phyloP scores from a whole-genome alignment of 768 basidiomycete species.

The Auricularia sp. region DNA sequence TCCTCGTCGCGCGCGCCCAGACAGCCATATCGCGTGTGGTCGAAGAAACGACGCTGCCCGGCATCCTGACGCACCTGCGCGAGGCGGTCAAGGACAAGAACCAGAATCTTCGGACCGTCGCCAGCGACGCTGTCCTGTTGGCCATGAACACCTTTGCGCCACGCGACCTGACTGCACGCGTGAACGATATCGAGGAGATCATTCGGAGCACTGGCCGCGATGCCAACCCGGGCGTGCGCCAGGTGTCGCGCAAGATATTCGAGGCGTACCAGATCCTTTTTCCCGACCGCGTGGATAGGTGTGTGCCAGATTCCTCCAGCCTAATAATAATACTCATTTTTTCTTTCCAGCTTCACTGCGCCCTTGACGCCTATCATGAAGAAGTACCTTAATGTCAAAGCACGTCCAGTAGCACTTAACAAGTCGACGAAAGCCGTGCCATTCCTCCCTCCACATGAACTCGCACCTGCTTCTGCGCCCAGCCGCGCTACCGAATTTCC shows the following conservation, averaged over 20 bases:
- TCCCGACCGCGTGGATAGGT: conserved; percentile 62
- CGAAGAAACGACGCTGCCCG: conserved; percentile 55
- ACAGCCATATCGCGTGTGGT: conserved; percentile 51
- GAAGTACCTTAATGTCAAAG: conserved; percentile 57
- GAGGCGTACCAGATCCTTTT: conserved; percentile 65
- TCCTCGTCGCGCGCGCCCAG: conserved; percentile 58
- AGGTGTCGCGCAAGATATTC: conserved; percentile 58
- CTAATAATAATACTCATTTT: conserved; percentile 5
- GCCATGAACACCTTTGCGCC: conserved; percentile 72
- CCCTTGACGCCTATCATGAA: conserved; percentile 69
- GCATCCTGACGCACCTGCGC: conserved; percentile 50
- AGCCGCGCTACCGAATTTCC: background rate
- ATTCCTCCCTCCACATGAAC: background rate
- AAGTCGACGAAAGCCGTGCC: background rate
- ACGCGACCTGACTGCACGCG: conserved; percentile 68
- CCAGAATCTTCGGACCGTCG: conserved; percentile 46
- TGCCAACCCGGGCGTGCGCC: conserved; percentile 66
- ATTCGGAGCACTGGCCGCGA: conserved; percentile 62
- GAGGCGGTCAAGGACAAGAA: conserved; percentile 62
- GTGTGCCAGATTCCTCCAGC: conserved; percentile 13
- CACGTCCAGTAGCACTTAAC: background rate
- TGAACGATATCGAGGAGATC: conserved; percentile 56
- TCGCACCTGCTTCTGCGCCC: background rate
- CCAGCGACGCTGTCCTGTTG: conserved; percentile 54
- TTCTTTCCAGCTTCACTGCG: conserved; percentile 46